phyloP scores from a whole-genome alignment of 2,329 filamentous ascomycete species.

The Thyridium curvatum region DNA sequence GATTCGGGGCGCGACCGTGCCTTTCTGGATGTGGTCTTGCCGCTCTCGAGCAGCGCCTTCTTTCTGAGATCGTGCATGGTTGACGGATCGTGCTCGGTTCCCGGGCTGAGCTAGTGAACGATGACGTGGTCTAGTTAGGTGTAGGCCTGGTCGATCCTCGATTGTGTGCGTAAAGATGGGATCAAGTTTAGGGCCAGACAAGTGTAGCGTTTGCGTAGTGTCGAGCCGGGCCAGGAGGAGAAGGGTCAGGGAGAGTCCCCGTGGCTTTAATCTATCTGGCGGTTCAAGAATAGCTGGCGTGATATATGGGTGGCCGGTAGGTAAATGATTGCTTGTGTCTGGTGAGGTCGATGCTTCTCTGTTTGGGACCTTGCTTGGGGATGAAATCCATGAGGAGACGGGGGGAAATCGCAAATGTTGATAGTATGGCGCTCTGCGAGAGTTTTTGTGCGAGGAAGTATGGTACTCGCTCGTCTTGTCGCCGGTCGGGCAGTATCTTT shows the following conservation, averaged over 20 bases:
- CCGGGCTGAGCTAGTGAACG: background rate
- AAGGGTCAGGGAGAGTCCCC: no score
- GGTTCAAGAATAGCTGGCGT: no score
- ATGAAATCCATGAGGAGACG: constrained; percentile 17
- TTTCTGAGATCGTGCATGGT: constrained; percentile 59
- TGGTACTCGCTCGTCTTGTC: no score
- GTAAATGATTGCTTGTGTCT: constrained; percentile 2
- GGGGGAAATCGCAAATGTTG: background rate
- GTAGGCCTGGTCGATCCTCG: no score
- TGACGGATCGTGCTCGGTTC: constrained; percentile 1
- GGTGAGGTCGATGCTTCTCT: constrained; percentile 3
- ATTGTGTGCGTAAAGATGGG: no score
- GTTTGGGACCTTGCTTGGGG: constrained; percentile 6
- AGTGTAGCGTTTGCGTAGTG: no score
- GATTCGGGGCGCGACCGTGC: constrained; percentile 51
- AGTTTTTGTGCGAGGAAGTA: no score
- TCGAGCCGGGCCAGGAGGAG: no score
- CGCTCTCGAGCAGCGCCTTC: constrained; percentile 62
- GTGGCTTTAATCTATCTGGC: no score
- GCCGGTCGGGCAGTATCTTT: no score
- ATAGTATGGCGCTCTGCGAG: background rate
- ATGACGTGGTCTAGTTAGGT: no score
- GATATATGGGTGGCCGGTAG: constrained; percentile 10
- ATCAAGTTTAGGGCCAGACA: no score
- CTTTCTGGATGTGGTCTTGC: constrained; percentile 67